These are phyloP conservation scores for Colletotrichum sublineola DNA, from an alignment of 2,329 filamentous ascomycete species.

Conservation along the genomic window DNA sequence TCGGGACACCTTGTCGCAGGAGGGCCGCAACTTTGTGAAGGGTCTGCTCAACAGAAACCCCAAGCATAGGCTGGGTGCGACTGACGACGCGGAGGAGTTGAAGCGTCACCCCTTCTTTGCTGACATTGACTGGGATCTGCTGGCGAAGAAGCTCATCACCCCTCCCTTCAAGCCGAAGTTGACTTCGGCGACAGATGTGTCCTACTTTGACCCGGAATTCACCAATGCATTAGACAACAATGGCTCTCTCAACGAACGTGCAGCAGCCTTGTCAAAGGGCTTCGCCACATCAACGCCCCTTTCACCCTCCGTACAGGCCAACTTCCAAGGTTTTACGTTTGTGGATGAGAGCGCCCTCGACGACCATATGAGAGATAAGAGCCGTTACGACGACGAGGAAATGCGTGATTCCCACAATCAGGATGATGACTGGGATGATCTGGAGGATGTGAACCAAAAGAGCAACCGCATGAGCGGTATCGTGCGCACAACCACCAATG, in stretches of 20 bases:
- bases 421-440: conserved; percentile 71
- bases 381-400: conserved; percentile 66
- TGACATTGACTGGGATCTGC: conserved; percentile 91
- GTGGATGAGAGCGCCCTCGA: conserved; percentile 98
- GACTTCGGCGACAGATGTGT: conserved; percentile 95
- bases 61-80: conserved; percentile 92
- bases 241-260: conserved; percentile 90
- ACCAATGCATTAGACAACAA: conserved; percentile 92
- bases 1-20: conserved; percentile 91
- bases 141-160: conserved; percentile 91
- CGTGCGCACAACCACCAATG: conserved; percentile 67
- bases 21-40: conserved; percentile 98
- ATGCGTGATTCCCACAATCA: conserved; percentile 67
- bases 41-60: conserved; percentile 96
- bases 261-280: conserved; percentile 86
- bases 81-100: conserved; percentile 90
- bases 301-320: conserved; percentile 95
- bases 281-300: conserved; percentile 92
- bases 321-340: conserved; percentile 98
- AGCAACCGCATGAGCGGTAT: conserved; percentile 75
- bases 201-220: conserved; percentile 98
- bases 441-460: conserved; percentile 67
- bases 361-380: conserved; percentile 77
- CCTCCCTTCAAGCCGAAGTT: conserved; percentile 98
- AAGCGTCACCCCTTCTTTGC: conserved; percentile 95